Conservation (phyloP, 2,329 filamentous ascomycete genomes). For the Phaeosphaeria sp. region DNA sequence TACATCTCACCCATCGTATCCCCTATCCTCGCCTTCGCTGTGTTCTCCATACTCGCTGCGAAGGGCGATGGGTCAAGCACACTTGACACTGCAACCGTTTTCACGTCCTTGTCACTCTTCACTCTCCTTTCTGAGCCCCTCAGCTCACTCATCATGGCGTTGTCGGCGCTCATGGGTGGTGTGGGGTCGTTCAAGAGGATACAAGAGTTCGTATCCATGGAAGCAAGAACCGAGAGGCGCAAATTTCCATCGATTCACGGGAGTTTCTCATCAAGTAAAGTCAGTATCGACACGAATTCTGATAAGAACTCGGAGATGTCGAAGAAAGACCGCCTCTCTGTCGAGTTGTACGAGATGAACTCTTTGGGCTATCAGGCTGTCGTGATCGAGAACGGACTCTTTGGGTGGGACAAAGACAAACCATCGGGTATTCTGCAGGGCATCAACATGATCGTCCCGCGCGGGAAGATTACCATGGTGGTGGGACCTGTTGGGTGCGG, state of each 20-base stretch:
- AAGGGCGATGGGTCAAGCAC: constrained; percentile 38
- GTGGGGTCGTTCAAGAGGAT: constrained; percentile 57
- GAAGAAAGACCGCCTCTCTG: constrained; percentile 31
- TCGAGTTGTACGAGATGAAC: constrained; percentile 27
- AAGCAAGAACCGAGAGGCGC: constrained; percentile 26
- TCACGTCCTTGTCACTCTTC: constrained; percentile 58
- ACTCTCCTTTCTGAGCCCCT: constrained; percentile 56
- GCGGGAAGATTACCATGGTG: constrained; percentile 56
- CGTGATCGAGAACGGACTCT: constrained; percentile 53
- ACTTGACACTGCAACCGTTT: constrained; percentile 52
- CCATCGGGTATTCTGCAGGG: constrained; percentile 48
- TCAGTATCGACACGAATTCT: constrained; percentile 26
- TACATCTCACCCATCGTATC: constrained; percentile 46
- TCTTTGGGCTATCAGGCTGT: constrained; percentile 38
- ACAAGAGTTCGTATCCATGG: constrained; percentile 52
- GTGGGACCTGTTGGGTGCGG: constrained; percentile 61
- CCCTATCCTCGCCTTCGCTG: constrained; percentile 55
- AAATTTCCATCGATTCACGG: constrained; percentile 25
- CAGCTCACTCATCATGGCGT: constrained; percentile 54
- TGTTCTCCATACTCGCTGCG: constrained; percentile 52
- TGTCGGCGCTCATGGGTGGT: constrained; percentile 53
- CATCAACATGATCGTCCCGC: constrained; percentile 51
- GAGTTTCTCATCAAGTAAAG: constrained; percentile 18
- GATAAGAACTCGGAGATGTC: constrained; percentile 35
- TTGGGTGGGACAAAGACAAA: constrained; percentile 56